A percentile compares a stretch with the other conserved stretches of the same genome.
These are phyloP conservation scores for Pseudocercospora fuligena DNA, from an alignment of 2,329 filamentous ascomycete genomes.

Conservation along the genomic window DNA sequence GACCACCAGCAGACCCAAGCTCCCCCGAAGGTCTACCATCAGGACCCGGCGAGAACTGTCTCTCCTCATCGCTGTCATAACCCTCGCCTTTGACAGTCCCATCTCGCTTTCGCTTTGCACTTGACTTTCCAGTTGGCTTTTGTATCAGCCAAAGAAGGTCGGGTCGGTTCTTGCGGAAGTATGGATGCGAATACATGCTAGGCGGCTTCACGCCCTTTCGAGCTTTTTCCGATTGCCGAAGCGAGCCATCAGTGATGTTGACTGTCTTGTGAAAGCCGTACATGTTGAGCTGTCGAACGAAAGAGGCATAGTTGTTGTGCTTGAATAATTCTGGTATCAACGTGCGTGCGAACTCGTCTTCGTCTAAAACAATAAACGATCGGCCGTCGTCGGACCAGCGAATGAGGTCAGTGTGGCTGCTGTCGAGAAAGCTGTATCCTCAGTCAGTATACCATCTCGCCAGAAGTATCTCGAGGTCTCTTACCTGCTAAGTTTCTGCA, in stretches of 20 bases:
- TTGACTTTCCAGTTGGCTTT: conserved; percentile 77
- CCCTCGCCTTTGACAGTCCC: conserved; percentile 65
- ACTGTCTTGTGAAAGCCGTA: conserved; percentile 62
- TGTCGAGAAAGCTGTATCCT: conserved; percentile 80
- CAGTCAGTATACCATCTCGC: conserved; percentile 19
- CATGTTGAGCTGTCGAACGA: conserved; percentile 71
- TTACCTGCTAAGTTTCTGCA: conserved; percentile 96
- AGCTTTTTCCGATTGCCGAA: conserved; percentile 95
- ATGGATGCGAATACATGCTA: conserved; percentile 97
- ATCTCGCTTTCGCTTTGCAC: conserved; percentile 54
- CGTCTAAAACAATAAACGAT: conserved; percentile 94
- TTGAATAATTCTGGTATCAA: conserved; percentile 78
- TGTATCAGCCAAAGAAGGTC: conserved; percentile 96
- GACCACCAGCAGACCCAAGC: conserved; percentile 45
- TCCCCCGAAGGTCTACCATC: conserved; percentile 33
- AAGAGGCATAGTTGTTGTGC: conserved; percentile 79
- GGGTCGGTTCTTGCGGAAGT: conserved; percentile 89
- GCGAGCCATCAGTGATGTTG: conserved; percentile 90
- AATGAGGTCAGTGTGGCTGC: conserved; percentile 91
- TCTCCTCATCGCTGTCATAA: conserved; percentile 74
- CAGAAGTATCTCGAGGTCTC: conserved; percentile 33
- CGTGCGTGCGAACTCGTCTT: conserved; percentile 82
- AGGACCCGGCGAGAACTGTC: conserved; percentile 36
- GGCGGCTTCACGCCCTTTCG: conserved; percentile 92
- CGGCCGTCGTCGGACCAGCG: conserved; percentile 96